Conservation (phyloP, 2,329 filamentous ascomycete species). For the Hymenoscyphus fraxineus region DNA sequence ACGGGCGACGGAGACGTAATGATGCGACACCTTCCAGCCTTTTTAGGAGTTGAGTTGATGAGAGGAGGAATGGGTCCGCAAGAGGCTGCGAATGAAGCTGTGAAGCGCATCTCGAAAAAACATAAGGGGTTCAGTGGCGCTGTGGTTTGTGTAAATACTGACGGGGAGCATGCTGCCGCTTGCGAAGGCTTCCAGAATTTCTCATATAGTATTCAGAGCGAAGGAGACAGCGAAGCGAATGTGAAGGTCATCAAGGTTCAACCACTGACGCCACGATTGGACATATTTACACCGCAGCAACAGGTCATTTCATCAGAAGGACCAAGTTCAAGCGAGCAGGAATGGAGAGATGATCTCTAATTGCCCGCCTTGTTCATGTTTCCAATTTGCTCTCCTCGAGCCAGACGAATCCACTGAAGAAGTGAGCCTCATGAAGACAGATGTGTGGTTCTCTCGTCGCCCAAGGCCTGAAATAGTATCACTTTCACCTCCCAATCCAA, state of each 20-base stretch:
- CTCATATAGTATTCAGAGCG: conserved; percentile 2
- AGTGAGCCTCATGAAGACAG: neutral
- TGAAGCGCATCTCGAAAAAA: conserved; percentile 1
- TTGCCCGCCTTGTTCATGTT: neutral
- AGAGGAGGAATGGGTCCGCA: neutral
- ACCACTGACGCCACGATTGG: neutral
- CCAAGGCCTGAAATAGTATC: neutral
- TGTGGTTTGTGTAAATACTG: conserved; percentile 4
- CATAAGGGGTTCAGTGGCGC: neutral
- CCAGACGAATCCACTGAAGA: neutral
- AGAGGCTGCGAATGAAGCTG: neutral
- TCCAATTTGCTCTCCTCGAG: neutral
- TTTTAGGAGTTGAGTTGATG: conserved; percentile 1
- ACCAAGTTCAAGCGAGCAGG: neutral
- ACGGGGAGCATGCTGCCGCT: conserved; percentile 2
- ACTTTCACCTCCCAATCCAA: neutral
- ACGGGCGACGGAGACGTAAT: conserved; percentile 6
- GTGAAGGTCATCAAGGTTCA: conserved; percentile 3
- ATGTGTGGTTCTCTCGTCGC: neutral
- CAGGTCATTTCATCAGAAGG: neutral
- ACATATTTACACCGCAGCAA: neutral
- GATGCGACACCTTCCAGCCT: conserved; percentile 2
- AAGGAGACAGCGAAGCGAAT: neutral
- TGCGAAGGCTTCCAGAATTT: neutral
- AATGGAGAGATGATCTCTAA: neutral